Base-by-base conservation (phyloP, 768 basidiomycete species). In the Krasilnikovozyma curviuscula region DNA sequence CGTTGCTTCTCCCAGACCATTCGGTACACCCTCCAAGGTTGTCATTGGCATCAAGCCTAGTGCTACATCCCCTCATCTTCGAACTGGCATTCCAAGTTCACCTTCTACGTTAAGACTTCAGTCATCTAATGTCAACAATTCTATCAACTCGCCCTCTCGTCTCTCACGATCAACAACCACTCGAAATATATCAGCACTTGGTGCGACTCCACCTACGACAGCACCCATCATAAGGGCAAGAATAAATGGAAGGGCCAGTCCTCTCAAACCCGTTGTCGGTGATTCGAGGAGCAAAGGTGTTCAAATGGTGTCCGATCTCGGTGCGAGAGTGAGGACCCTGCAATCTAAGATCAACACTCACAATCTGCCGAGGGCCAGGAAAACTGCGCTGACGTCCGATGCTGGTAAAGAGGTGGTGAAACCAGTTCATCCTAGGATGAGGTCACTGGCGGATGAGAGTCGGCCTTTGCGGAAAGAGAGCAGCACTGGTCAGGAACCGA, bases 261-360 rank as follows among this genome's bases (percentile, higher is more conserved):
- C 21, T 67, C n/a, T 53, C 64, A 8, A 56, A 61, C 7, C 57
- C 52, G 40, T 61, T 52, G 46, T 44, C 67, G 33, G 70, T 46
- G 72, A 3, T 12, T 72, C 80, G 4, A 80, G 71, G 67, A 83
- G 73, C 61, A 80, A 77, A 61, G 83, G 83, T 24, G 81, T 84
- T 3, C 83, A 86, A 59, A 86, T 88, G 84, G 82, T 85, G 5
- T 79, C 81, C 21, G 84, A 86, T 61, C 83, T 88, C 79, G 75
- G 84, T 34, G 82, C 81, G 32, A 73, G 80, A 44, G 83, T 86
- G 27, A 76, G 70, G 59, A 80, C 78, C 56, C 65, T 86, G 32
- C 81, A 85, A 58, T 81, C 83, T 65, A 82, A 80, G 65, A 81
- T 86, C 38, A 81, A 84, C 58, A 83, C 81, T 37, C 79, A 49